A percentile compares a stretch with the other conserved stretches of the same genome.
Evolutionary conservation across 345 rosid species (phyloP).

Genomic region (Acer yangbiense): DNA sequence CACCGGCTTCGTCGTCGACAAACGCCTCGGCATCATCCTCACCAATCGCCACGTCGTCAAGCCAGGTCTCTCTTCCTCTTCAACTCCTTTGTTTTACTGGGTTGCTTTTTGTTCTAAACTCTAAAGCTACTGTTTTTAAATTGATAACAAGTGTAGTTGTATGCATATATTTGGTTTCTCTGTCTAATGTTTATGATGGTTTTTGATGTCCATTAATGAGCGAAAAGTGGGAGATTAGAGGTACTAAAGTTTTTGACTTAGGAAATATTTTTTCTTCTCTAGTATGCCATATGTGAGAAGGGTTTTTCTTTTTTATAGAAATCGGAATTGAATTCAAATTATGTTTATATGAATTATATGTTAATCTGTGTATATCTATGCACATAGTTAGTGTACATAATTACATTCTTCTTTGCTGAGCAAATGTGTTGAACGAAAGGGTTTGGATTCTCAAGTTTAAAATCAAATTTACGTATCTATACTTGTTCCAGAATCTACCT

Average conservation of each 20-base stretch:
- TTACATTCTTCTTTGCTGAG: background rate
- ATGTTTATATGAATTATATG: background rate
- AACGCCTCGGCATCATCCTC: conserved; percentile 86
- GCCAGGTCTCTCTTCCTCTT: conserved; percentile 48
- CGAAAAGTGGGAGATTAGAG: background rate
- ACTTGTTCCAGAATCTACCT: background rate
- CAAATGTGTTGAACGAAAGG: background rate
- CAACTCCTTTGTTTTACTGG: too few species aligned
- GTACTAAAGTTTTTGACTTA: background rate
- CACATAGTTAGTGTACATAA: background rate
- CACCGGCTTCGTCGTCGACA: conserved; percentile 91
- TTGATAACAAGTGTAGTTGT: background rate
- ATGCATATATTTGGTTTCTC: background rate
- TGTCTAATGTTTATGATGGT: background rate
- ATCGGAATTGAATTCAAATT: background rate
- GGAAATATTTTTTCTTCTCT: background rate
- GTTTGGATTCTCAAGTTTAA: background rate
- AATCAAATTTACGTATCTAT: too few species aligned
- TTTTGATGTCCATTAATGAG: background rate
- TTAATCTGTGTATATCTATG: background rate
- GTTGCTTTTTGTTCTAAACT: too few species aligned
- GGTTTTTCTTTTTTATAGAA: background rate
- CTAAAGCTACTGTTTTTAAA: too few species aligned
- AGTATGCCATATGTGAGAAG: background rate
- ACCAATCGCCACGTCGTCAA: conserved; percentile 97